These are phyloP conservation scores for Oryza glaberrima DNA, from an alignment of 176 grass and related monocot genomes.

Conservation along the genomic window DNA sequence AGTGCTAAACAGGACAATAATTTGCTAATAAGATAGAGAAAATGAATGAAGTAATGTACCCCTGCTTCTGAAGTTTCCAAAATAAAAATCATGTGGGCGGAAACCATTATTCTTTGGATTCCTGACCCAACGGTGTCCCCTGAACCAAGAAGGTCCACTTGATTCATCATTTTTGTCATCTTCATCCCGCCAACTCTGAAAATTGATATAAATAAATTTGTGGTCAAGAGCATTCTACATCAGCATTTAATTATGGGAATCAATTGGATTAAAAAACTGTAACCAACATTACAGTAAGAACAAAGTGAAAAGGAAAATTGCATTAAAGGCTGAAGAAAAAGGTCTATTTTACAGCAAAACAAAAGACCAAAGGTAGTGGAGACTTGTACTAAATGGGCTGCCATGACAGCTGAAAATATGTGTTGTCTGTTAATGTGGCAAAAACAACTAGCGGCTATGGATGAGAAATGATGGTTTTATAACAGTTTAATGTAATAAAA, in stretches of 20 bases:
- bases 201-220: slow-evolving; percentile 28
- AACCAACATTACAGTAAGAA: neutral
- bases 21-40: slow-evolving; percentile 25
- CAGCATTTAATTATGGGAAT: slow-evolving; percentile 16
- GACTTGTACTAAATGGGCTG: neutral
- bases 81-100: slow-evolving; percentile 46
- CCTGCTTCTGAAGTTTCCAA: slow-evolving; percentile 53
- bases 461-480: neutral
- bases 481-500: neutral
- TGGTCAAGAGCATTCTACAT: slow-evolving; percentile 25
- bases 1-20: slow-evolving; percentile 32
- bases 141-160: slow-evolving; percentile 77
- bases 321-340: neutral
- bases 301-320: neutral
- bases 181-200: slow-evolving; percentile 84
- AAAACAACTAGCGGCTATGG: neutral
- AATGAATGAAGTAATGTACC: slow-evolving; percentile 29
- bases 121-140: slow-evolving; percentile 74
- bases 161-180: slow-evolving; percentile 56
- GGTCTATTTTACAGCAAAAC: neutral
- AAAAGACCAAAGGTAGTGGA: neutral
- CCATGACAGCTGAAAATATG: neutral
- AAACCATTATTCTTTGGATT: slow-evolving; percentile 53
- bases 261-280: slow-evolving; percentile 15
- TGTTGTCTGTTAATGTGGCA: neutral